Base-by-base conservation (phyloP, 805 yeast species). In the Candida tallmaniae region DNA sequence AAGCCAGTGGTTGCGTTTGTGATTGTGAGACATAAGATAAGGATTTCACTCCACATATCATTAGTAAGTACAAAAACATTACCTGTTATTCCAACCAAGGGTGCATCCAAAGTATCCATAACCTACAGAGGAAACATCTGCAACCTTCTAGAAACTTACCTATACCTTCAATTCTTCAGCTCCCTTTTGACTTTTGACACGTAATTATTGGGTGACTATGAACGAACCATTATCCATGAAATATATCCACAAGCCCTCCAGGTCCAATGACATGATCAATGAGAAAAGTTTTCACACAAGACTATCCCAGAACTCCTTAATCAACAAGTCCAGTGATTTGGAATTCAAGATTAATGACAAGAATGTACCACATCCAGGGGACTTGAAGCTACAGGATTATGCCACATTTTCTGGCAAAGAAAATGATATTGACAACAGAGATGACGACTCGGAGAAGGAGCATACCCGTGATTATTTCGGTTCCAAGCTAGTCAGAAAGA, bases 401-500 rank as follows among this genome's bases (percentile, higher is more conserved):
- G 12, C 5, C 15, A 20, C 5, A 17, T n/a, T 14, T 5, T 7
- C 7, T 6, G 19, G 6, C 10, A 15, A 5, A 9, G 29, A 27
- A 17, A 6, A 18, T 11, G 5, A 7, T 8, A 19, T 15, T 16
- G n/a, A 8, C 5, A 5, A 6, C 7, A 10, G 15, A 21, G 29
- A 37, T 10, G 25, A 22, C 7, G n/a, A 21, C 13, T 8, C 21
- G 23, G 18, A 23, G 5, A 12, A 23, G 10, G 22, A 17, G 10
- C 13, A 27, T 12, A 17, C 19, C 9, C 20, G 26, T 12, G 36
- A 36, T 20, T 24, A 32, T 20, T 38, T 40, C 11, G 44, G 36
- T n/a, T 47, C 55, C 37, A 50, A 46, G 33, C 58, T 84, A 35
- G 74, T 86, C 3, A 77, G 94, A 31, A 89, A 88, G 56, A 88